A percentile compares a stretch with the other conserved stretches of the same genome.
Evolutionary conservation across 805 yeast species (phyloP).

Genomic region (Saccharomycodes ludwigii): DNA sequence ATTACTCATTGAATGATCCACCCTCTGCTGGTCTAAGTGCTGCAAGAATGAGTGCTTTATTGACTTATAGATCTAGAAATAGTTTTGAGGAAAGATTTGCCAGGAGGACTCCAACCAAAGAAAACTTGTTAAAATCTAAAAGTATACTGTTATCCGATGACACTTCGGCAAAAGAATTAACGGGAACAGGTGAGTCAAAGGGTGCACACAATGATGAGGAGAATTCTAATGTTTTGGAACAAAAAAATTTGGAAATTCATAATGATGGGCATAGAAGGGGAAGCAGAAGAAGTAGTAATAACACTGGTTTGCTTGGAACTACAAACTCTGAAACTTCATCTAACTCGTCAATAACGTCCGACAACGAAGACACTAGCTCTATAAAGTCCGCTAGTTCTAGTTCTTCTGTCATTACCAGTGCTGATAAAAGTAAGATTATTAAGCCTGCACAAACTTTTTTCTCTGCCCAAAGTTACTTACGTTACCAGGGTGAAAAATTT

Average conservation of each 20-base stretch:
- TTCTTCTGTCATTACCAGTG: constrained; percentile 13
- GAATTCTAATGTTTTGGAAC: constrained; percentile 58
- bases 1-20: constrained; percentile 63
- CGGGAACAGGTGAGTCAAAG: constrained; percentile 6
- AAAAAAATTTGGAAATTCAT: constrained; percentile 66
- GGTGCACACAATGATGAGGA: too few relatives aligned
- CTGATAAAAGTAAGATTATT: constrained; percentile 13
- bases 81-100: constrained; percentile 88
- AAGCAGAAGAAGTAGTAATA: constrained; percentile 11
- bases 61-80: constrained; percentile 86
- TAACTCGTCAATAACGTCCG: constrained; percentile 18
- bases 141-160: too few relatives aligned
- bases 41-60: constrained; percentile 92
- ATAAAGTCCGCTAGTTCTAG: too few relatives aligned
- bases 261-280: constrained; percentile 61
- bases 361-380: too few relatives aligned
- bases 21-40: constrained; percentile 86
- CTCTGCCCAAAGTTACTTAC: constrained; percentile 87
- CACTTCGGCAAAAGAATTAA: constrained; percentile 3
- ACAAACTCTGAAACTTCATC: constrained; percentile 21
- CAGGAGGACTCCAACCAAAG: constrained; percentile 50
- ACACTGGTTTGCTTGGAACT: constrained; percentile 16
- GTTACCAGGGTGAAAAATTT: constrained; percentile 91
- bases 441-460: constrained; percentile 46
- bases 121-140: too few relatives aligned